Conservation (phyloP, 805 yeast species). For the Hanseniaspora mollemarum region DNA sequence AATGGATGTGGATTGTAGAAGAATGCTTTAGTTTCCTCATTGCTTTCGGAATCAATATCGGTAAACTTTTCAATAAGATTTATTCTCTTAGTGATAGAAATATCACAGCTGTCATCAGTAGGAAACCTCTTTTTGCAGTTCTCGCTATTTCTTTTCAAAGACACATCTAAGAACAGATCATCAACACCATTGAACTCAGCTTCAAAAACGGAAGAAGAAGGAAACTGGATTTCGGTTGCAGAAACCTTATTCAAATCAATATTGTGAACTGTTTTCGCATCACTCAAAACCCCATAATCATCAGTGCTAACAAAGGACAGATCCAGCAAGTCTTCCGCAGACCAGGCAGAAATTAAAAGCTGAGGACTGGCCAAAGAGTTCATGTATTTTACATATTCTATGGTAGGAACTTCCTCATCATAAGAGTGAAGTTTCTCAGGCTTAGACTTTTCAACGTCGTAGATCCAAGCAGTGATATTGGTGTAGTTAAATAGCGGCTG, state of each 20-base stretch:
- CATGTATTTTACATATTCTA: constrained; percentile 22
- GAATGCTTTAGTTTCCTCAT: constrained; percentile 6
- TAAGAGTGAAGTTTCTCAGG: constrained; percentile 14
- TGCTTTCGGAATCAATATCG: constrained; percentile 15
- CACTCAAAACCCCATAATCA: constrained; percentile 13
- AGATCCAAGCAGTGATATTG: constrained; percentile 17
- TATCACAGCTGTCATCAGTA: constrained; percentile 15
- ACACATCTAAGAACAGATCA: constrained; percentile 28
- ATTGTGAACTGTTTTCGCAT: constrained; percentile 2
- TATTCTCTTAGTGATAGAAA: constrained; percentile 20
- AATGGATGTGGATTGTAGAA: constrained; percentile 11
- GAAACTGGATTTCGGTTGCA: constrained; percentile 15
- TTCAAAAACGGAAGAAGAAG: constrained; percentile 26
- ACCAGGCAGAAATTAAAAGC: constrained; percentile 21
- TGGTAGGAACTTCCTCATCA: constrained; percentile 17
- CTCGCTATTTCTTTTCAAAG: constrained; percentile 20
- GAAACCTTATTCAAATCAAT: constrained; percentile 13
- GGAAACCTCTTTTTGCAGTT: constrained; percentile 19
- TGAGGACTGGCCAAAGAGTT: constrained; percentile 22
- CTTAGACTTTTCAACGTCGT: constrained; percentile 11
- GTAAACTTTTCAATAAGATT: constrained; percentile 26
- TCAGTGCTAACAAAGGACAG: constrained; percentile 23
- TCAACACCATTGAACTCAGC: constrained; percentile 18
- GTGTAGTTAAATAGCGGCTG: constrained; percentile 9
- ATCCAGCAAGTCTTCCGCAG: constrained; percentile 18